These are phyloP conservation scores for Candida silvatica DNA, from an alignment of 805 yeast genomes.

Conservation along the genomic window DNA sequence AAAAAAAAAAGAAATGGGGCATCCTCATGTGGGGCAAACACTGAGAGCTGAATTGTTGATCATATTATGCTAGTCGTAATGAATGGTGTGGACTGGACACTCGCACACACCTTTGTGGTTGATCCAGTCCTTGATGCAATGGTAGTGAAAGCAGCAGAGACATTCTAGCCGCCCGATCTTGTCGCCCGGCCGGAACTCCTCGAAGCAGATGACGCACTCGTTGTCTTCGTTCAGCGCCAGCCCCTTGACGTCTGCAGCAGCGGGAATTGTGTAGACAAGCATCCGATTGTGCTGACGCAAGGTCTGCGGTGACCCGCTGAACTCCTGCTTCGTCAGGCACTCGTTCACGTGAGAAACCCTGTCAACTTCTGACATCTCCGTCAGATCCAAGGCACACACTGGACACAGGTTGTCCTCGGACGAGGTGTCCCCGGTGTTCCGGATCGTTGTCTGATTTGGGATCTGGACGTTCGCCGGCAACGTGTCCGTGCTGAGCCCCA, in stretches of 20 bases:
- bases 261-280: conserved; percentile 65
- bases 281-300: conserved; percentile 63
- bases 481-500: background rate
- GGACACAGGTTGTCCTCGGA: conserved; percentile 34
- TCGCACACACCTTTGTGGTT: conserved; percentile 75
- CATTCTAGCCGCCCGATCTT: conserved; percentile 91
- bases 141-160: conserved; percentile 86
- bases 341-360: conserved; percentile 62
- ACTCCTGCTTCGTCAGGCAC: conserved; percentile 57
- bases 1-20: background rate
- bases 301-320: conserved; percentile 52
- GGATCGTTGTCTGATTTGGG: background rate
- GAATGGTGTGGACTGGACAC: conserved; percentile 74
- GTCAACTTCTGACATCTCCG: conserved; percentile 16
- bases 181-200: conserved; percentile 78
- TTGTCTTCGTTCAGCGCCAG: conserved; percentile 31
- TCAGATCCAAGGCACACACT: conserved; percentile 26
- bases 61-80: conserved; percentile 12
- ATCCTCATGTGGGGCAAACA: too few species aligned
- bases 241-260: conserved; percentile 21
- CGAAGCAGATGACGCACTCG: conserved; percentile 93
- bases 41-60: too few species aligned
- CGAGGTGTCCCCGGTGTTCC: conserved; percentile 7
- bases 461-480: background rate
- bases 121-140: conserved; percentile 90